Evolutionary conservation across 2,329 filamentous ascomycete genomes (phyloP).

Genomic region (Calonectria pseudoreteaudii): DNA sequence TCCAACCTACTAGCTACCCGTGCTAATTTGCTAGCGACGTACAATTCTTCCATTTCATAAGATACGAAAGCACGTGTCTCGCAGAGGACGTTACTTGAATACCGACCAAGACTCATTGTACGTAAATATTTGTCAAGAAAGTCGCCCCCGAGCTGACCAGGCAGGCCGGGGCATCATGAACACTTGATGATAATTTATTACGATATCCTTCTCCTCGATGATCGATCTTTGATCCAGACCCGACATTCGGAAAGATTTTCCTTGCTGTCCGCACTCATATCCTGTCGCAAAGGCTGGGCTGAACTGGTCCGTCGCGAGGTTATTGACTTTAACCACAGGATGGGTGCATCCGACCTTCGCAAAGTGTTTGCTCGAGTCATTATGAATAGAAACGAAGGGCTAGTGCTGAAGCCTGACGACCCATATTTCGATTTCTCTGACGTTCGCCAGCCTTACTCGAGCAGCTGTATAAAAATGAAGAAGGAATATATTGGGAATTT

Average conservation of each 20-base stretch:
- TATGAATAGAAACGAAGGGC: conserved; percentile 76
- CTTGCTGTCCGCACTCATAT: conserved; percentile 67
- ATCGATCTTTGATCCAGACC: conserved; percentile 61
- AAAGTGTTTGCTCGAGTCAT: conserved; percentile 77
- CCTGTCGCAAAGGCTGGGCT: conserved; percentile 68
- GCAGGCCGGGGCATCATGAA: conserved; percentile 61
- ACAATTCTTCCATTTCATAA: conserved; percentile 82
- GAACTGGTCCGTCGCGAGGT: conserved; percentile 75
- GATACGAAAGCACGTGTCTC: conserved; percentile 81
- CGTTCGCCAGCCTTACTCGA: conserved; percentile 51
- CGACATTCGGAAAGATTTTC: conserved; percentile 71
- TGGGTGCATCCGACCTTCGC: conserved; percentile 67
- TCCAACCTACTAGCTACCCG: not conserved
- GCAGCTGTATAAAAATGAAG: conserved; percentile 83
- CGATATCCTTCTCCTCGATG: conserved; percentile 67
- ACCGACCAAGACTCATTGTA: conserved; percentile 77
- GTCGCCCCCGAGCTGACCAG: conserved; percentile 30
- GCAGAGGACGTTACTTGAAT: conserved; percentile 78
- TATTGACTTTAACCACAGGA: conserved; percentile 71
- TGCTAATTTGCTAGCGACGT: conserved; percentile 55
- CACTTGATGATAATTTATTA: conserved; percentile 74
- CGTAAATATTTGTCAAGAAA: conserved; percentile 17
- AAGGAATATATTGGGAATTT: conserved; percentile 84
- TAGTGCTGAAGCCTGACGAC: conserved; percentile 83
- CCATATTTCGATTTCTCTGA: conserved; percentile 76